Evolutionary conservation across 345 rosid genomes (phyloP).

Genomic region (Pseudoturritis turrita): DNA sequence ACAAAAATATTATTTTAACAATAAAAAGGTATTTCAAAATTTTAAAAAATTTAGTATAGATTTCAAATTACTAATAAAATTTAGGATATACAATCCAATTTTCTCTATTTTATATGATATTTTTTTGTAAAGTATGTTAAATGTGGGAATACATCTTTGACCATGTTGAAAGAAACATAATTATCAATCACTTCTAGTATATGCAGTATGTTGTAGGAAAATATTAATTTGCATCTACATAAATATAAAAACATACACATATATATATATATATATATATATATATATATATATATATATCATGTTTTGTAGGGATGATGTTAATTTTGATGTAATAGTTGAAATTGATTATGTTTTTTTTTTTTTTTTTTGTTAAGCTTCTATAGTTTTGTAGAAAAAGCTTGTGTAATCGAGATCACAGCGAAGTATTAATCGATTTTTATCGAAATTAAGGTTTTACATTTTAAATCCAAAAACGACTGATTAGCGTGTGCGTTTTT

Average conservation of each 20-base stretch:
- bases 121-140: conserved; percentile 11
- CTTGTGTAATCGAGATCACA: neutral
- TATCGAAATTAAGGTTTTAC: neutral
- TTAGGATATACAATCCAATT: too few species aligned
- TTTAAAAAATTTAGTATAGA: too few species aligned
- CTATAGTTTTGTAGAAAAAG: neutral
- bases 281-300: too few species aligned
- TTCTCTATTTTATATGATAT: conserved; percentile 6
- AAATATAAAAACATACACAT: too few species aligned
- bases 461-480: neutral
- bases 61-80: too few species aligned
- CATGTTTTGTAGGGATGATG: too few species aligned
- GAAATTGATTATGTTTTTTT: neutral
- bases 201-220: neutral
- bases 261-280: too few species aligned
- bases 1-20: too few species aligned
- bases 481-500: neutral
- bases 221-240: too few species aligned
- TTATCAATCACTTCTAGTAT: neutral
- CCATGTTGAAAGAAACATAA: neutral
- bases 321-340: neutral
- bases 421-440: neutral
- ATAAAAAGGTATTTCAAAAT: too few species aligned
- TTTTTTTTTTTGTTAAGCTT: neutral
- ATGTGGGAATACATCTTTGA: conserved; percentile 10